Evolutionary conservation across 129 eudicot species (phyloP).

Genomic region (Deinandra increscens): DNA sequence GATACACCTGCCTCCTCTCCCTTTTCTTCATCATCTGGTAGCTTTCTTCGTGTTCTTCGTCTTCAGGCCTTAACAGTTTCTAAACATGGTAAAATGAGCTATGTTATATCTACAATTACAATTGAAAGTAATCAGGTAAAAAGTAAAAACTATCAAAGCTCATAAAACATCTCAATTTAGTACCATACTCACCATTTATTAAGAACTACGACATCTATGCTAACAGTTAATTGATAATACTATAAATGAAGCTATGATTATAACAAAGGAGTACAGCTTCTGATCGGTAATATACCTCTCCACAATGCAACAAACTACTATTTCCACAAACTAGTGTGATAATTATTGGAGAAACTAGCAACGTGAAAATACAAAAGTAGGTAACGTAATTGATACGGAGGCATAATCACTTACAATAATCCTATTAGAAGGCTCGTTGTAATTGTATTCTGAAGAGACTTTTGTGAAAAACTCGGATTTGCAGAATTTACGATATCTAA

Average conservation of each 20-base stretch:
- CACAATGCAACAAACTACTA: background rate
- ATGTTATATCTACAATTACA: background rate
- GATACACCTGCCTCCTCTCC: slow-evolving; percentile 81
- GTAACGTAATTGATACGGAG: too few relatives aligned
- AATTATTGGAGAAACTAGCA: background rate
- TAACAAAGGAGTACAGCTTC: too few relatives aligned
- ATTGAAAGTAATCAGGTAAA: slow-evolving; percentile 4
- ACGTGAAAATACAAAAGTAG: too few relatives aligned
- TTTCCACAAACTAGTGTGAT: background rate
- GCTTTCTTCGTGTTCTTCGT: slow-evolving; percentile 72
- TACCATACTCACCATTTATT: too few relatives aligned
- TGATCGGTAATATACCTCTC: too few relatives aligned
- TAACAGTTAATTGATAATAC: background rate
- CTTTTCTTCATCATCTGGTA: slow-evolving; percentile 62
- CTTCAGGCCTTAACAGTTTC: slow-evolving; percentile 61
- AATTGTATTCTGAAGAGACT: too few relatives aligned
- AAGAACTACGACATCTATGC: background rate
- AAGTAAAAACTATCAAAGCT: slow-evolving; percentile 10
- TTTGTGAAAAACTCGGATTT: too few relatives aligned
- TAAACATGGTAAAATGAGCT: slow-evolving; percentile 7
- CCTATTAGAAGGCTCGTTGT: too few relatives aligned
- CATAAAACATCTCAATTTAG: too few relatives aligned
- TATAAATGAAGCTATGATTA: background rate
- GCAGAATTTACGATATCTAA: too few relatives aligned
- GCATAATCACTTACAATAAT: too few relatives aligned